phyloP scores from a whole-genome alignment of 2,329 filamentous ascomycete genomes.

The Venturiaceae sp. region DNA sequence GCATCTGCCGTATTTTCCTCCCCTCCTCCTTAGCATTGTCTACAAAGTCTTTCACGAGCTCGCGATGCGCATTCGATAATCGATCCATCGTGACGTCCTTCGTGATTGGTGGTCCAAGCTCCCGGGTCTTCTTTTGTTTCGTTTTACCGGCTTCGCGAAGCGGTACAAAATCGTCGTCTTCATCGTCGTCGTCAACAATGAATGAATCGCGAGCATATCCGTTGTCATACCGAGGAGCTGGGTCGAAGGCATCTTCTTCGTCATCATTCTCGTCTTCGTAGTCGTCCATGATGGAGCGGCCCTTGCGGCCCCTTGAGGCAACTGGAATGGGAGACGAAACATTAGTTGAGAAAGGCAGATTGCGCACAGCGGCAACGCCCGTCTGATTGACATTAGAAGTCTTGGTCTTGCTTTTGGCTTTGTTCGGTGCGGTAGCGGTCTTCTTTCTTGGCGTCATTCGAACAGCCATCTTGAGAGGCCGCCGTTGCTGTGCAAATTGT shows the following conservation, averaged over 20 bases:
- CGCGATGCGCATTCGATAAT: slow-evolving; percentile 50
- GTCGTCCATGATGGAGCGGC: slow-evolving; percentile 11
- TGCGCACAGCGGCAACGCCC: slow-evolving; percentile 10
- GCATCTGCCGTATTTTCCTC: slow-evolving; percentile 51
- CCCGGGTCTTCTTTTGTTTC: slow-evolving; percentile 26
- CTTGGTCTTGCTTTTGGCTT: slow-evolving; percentile 20
- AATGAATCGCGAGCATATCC: slow-evolving; percentile 26
- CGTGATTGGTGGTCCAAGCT: slow-evolving; percentile 49
- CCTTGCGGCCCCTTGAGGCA: slow-evolving; percentile 25
- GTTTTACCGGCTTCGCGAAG: slow-evolving; percentile 20
- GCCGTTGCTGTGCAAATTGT: slow-evolving; percentile 35
- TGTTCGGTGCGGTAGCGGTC: slow-evolving; percentile 17
- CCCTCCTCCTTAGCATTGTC: slow-evolving; percentile 50
- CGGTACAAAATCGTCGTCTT: slow-evolving; percentile 27
- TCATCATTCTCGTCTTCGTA: slow-evolving; percentile 16
- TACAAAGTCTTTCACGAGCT: slow-evolving; percentile 57
- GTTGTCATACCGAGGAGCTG: slow-evolving; percentile 15
- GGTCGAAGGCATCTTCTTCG: slow-evolving; percentile 15
- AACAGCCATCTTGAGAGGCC: slow-evolving; percentile 43
- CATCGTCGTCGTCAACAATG: slow-evolving; percentile 24
- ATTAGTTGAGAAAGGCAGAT: slow-evolving; percentile 49
- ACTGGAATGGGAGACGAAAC: slow-evolving; percentile 54
- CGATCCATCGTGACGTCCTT: slow-evolving; percentile 43
- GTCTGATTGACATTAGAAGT: background rate
- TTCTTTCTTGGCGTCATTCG: slow-evolving; percentile 36